These are phyloP conservation scores for Pogostemon cablin DNA, from an alignment of 257 asterid genomes.

Conservation along the genomic window DNA sequence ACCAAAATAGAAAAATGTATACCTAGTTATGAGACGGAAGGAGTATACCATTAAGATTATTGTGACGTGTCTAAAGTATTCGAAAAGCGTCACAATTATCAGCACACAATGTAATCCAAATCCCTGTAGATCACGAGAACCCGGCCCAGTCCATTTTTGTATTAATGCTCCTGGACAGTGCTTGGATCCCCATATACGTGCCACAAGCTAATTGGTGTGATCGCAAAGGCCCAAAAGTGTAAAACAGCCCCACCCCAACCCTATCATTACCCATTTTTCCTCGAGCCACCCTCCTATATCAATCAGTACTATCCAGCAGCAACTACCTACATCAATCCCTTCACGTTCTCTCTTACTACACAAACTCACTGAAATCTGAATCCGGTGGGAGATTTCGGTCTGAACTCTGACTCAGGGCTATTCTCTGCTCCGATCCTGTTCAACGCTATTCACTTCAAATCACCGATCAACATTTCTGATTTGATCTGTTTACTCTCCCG, in stretches of 20 bases:
- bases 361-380: slow-evolving; percentile 28
- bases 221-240: background rate
- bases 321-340: slow-evolving; percentile 39
- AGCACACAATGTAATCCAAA: no score
- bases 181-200: background rate
- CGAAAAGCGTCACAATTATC: no score
- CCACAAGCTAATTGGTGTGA: slow-evolving; percentile 14
- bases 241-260: background rate
- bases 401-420: background rate
- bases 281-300: slow-evolving; percentile 24
- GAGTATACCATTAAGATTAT: no score
- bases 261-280: slow-evolving; percentile 23
- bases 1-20: no score
- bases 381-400: slow-evolving; percentile 31
- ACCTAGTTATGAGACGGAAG: no score
- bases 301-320: slow-evolving; percentile 27
- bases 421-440: slow-evolving; percentile 41
- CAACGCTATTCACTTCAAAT: slow-evolving; percentile 2
- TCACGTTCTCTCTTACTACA: slow-evolving; percentile 38
- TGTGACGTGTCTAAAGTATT: no score
- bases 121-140: no score
- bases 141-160: no score
- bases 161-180: no score
- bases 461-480: slow-evolving; percentile 21
- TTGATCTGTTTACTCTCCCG: slow-evolving; percentile 33